These are phyloP conservation scores for Vaccinium myrtillus DNA, from an alignment of 148 eudicot genomes.

Conservation along the genomic window DNA sequence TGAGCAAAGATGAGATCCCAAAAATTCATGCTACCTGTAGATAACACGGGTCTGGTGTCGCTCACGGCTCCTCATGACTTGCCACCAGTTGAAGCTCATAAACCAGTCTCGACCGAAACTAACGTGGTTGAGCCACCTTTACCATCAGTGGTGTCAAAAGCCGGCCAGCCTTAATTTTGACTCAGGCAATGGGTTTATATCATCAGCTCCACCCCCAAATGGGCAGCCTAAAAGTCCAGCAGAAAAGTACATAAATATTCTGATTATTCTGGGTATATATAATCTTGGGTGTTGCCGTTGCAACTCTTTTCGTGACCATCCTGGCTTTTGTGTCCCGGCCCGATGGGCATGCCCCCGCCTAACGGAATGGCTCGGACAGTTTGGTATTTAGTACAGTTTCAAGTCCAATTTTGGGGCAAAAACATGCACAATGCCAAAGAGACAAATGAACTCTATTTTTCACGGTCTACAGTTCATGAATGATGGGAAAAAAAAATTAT, in stretches of 20 bases:
- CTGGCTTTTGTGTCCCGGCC: too few species aligned
- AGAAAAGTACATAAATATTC: constrained; percentile 10
- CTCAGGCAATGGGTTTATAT: constrained; percentile 27
- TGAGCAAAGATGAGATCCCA: constrained; percentile 26
- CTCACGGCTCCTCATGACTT: constrained; percentile 2
- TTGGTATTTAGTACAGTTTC: too few species aligned
- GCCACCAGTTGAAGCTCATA: constrained; percentile 78
- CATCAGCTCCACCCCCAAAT: constrained; percentile 29
- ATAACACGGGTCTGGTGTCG: constrained; percentile 41
- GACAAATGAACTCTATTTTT: too few species aligned
- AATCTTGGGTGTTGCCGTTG: constrained; percentile 14
- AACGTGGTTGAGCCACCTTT: constrained; percentile 75
- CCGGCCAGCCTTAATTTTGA: constrained; percentile 16
- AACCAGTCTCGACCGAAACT: constrained; percentile 45
- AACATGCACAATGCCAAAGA: too few species aligned
- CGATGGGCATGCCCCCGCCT: too few species aligned
- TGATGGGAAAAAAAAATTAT: too few species aligned
- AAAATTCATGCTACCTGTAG: constrained; percentile 59
- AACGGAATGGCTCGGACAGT: too few species aligned
- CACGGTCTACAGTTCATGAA: too few species aligned
- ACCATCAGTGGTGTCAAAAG: constrained; percentile 29
- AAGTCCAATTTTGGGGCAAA: too few species aligned
- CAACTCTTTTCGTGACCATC: neutral
- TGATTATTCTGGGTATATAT: neutral
- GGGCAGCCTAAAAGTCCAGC: constrained; percentile 34